Percentiles rank a stretch among this genome's conserved stretches.
Evolutionary conservation across 306 rosid genomes (phyloP).

Genomic region (Aeschynomene evenia): DNA sequence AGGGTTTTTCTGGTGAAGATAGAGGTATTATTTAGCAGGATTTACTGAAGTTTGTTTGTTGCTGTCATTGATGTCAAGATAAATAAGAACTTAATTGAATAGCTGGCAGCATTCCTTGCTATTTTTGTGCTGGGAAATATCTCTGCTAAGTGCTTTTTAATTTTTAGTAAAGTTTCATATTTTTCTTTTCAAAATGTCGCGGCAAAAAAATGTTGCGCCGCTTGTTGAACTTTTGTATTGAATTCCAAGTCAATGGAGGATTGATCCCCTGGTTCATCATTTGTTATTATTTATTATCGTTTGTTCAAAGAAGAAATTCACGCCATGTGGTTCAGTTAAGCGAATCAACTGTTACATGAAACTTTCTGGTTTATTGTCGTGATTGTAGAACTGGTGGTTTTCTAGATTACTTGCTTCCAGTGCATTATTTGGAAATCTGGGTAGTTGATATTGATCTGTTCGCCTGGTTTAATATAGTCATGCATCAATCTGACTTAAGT

Average conservation of each 20-base stretch:
- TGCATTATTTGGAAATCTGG: not conserved
- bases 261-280: not conserved
- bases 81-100: not conserved
- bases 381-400: not conserved
- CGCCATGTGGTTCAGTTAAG: not conserved
- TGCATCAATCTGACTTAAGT: constrained; percentile 20
- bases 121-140: not conserved
- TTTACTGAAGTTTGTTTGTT: not conserved
- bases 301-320: not conserved
- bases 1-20: constrained; percentile 3
- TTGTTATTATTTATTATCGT: not conserved
- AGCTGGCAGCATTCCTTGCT: not conserved
- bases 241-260: not conserved
- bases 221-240: not conserved
- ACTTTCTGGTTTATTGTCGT: not conserved
- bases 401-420: constrained; percentile 3
- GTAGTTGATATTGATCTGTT: not conserved
- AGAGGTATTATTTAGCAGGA: not conserved
- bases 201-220: not conserved
- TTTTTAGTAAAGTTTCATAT: not conserved
- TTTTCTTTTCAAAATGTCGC: constrained; percentile 1
- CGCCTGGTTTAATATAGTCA: constrained; percentile 14
- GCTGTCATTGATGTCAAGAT: not conserved
- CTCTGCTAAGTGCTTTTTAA: not conserved
- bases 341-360: not conserved